A percentile compares a stretch with the other conserved stretches of the same genome.
Evolutionary conservation across 2,329 filamentous ascomycete species (phyloP).

Genomic region (Parastagonospora avenae): DNA sequence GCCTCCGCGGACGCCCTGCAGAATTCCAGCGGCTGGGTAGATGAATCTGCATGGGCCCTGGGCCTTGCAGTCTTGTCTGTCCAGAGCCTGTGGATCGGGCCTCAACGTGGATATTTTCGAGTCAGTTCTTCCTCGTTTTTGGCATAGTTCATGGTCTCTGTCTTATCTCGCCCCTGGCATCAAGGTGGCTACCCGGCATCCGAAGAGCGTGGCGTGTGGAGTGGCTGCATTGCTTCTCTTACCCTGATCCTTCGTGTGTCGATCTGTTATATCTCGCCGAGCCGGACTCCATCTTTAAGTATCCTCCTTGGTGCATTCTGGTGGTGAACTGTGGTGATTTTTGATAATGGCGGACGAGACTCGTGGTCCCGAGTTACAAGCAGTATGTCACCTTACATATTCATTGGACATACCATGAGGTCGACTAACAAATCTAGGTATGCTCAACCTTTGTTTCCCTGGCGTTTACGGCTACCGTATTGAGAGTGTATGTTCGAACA

Average conservation of each 20-base stretch:
- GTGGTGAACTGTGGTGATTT: slow-evolving; percentile 18
- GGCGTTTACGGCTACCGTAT: slow-evolving; percentile 44
- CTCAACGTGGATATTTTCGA: background rate
- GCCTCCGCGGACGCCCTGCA: too few species aligned
- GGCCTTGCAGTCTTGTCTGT: background rate
- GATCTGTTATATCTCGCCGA: slow-evolving; percentile 22
- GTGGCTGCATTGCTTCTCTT: background rate
- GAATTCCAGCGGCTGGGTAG: too few species aligned
- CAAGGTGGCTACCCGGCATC: slow-evolving; percentile 6
- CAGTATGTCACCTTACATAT: slow-evolving; percentile 27
- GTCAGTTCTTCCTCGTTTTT: background rate
- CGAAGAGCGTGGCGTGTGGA: slow-evolving; percentile 3
- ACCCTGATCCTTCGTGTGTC: background rate
- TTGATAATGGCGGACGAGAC: slow-evolving; percentile 31
- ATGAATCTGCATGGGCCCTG: background rate
- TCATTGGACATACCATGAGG: background rate
- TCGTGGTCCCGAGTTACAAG: slow-evolving; percentile 38
- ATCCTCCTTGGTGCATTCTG: slow-evolving; percentile 2
- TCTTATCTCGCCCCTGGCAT: background rate
- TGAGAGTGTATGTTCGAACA: slow-evolving; percentile 51
- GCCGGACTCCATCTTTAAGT: slow-evolving; percentile 6
- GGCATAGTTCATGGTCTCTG: background rate
- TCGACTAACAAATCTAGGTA: slow-evolving; percentile 23
- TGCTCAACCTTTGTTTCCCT: slow-evolving; percentile 47
- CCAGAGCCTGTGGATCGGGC: background rate